phyloP scores from a whole-genome alignment of 192 early-diverging fungal species.

The Coemansia sp. region DNA sequence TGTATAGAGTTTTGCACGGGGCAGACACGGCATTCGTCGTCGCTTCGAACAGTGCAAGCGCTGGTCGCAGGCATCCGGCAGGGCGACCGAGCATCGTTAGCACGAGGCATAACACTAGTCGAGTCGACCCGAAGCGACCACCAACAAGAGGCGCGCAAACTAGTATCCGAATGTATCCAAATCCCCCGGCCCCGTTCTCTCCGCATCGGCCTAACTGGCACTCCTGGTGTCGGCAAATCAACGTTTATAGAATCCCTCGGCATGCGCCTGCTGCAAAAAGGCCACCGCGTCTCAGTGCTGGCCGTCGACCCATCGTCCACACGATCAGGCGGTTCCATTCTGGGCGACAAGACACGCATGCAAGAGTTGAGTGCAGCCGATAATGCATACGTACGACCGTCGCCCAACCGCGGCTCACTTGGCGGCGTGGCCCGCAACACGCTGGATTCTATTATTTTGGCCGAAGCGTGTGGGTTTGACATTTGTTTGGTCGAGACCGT shows the following conservation, averaged over 20 bases:
- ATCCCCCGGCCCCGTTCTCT: slow-evolving; percentile 53
- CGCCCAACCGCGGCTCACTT: slow-evolving; percentile 71
- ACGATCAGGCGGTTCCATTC: slow-evolving; percentile 76
- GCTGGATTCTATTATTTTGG: slow-evolving; percentile 74
- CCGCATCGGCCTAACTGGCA: slow-evolving; percentile 76
- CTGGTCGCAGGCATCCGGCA: slow-evolving; percentile 32
- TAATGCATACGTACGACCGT: slow-evolving; percentile 75
- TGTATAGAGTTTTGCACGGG: too few species aligned
- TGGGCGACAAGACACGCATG: slow-evolving; percentile 89
- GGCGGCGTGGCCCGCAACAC: slow-evolving; percentile 80
- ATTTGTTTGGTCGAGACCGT: slow-evolving; percentile 81
- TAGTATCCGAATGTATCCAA: slow-evolving; percentile 57
- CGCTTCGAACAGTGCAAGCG: not conserved
- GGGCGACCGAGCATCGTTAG: slow-evolving; percentile 30
- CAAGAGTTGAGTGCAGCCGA: slow-evolving; percentile 62
- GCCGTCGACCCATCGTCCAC: slow-evolving; percentile 83
- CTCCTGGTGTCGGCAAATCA: slow-evolving; percentile 84
- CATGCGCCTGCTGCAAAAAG: slow-evolving; percentile 64
- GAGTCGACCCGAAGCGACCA: slow-evolving; percentile 72
- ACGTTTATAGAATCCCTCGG: slow-evolving; percentile 85
- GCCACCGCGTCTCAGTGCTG: slow-evolving; percentile 74
- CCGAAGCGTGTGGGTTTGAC: slow-evolving; percentile 80
- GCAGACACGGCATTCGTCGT: not conserved
- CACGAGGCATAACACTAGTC: slow-evolving; percentile 52
- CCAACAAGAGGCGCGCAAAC: slow-evolving; percentile 58